phyloP scores from a whole-genome alignment of 225 moss, liverwort and hornwort genomes.

The Bryoerythrophyllum caledonicum region DNA sequence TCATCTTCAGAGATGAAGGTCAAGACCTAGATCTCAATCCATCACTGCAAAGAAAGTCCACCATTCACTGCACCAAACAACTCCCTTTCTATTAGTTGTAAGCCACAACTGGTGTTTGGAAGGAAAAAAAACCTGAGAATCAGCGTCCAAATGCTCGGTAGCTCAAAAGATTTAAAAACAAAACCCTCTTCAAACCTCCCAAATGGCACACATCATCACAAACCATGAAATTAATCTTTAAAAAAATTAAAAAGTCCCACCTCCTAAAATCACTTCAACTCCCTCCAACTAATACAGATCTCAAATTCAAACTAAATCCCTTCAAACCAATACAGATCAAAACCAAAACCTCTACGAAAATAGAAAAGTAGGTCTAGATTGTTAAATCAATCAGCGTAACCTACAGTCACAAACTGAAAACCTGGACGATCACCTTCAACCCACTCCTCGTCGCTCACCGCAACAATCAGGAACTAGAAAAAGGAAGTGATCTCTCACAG shows the following conservation, averaged over 20 bases:
- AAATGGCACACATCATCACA: background rate
- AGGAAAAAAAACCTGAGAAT: background rate
- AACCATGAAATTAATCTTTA: background rate
- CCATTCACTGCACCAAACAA: slow-evolving; percentile 30
- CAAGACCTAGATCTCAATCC: background rate
- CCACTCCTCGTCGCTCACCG: too few relatives aligned
- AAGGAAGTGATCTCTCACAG: too few relatives aligned
- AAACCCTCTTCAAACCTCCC: background rate
- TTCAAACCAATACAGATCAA: too few relatives aligned
- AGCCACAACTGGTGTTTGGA: background rate
- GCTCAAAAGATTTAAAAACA: background rate
- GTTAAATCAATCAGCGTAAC: too few relatives aligned
- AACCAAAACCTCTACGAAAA: too few relatives aligned
- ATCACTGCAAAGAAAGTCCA: background rate
- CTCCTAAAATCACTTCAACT: background rate
- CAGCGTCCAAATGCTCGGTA: background rate
- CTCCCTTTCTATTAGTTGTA: background rate
- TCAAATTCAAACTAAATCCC: too few relatives aligned
- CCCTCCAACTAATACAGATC: background rate
- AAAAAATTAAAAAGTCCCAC: background rate
- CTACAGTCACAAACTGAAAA: too few relatives aligned
- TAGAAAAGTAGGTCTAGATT: too few relatives aligned
- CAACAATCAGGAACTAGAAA: too few relatives aligned
- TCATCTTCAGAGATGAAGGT: slow-evolving; percentile 9
- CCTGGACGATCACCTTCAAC: too few relatives aligned